Base-by-base conservation (phyloP, 495 filamentous ascomycete species). In the Daldinia grandis region DNA sequence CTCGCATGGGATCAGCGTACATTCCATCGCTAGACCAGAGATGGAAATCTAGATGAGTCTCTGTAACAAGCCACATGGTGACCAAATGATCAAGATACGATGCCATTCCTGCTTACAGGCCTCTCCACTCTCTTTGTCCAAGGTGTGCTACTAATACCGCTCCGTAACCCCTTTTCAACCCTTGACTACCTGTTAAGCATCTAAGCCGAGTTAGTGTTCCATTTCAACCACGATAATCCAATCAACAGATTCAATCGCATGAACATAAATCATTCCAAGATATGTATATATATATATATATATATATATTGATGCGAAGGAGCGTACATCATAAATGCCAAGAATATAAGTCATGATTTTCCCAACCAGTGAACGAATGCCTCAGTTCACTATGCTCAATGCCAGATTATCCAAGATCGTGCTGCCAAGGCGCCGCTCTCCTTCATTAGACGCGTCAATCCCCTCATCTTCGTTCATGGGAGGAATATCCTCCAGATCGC, bases 321-420 rank as follows among this genome's bases (percentile, higher is more conserved):
- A 47, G 42, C 8, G 42, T 21, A 47, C 42, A 47, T 47, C 17
- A 12, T 47, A 47, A 47, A 24, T 44, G 4, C 42, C 17, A 47
- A 47, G 17, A 47, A 47, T 21, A 19, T 4, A 47, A 47, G 9
- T 21, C 19, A 47, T 24, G 7, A 24, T 12, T 47, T 47, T 47
- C 24, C 42, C 19, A 47, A 47, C 53, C 62, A 19, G 19, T 28
- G 4, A 64, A 64, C 19, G 21, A 58, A 50, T 50, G 40, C 51
- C 25, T 8, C 21, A 35, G 24, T 50, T 17, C 19, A 30, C 53
- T 40, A 57, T 47, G 40, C 42, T 40, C 14, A 21, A 56, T 64
- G 37, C 37, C 4, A 44, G 24, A 31, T 31, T 33, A 44, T 3
- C 31, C 33, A 24, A 21, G 53, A 17, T 31, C 53, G 17, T 9